Conservation (phyloP, 2,329 filamentous ascomycete species). For the Microthyrium microscopicum region DNA sequence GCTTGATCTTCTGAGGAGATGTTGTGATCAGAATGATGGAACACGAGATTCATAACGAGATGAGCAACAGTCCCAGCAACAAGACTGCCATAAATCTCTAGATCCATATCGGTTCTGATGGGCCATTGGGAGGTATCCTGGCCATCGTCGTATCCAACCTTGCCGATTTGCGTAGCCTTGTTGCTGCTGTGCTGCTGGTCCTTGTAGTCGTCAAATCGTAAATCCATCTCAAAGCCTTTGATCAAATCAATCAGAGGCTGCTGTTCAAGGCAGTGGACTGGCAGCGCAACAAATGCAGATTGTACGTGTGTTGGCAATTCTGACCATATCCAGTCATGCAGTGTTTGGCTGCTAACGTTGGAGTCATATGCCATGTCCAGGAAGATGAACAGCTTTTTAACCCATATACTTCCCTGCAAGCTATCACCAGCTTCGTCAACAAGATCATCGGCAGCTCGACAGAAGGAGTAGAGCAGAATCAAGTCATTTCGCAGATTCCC, state of each 20-base stretch:
- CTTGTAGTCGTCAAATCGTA: slow-evolving; percentile 31
- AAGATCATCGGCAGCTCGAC: slow-evolving; percentile 55
- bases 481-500: slow-evolving; percentile 52
- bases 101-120: slow-evolving; percentile 40
- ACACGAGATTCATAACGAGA: slow-evolving; percentile 49
- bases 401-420: slow-evolving; percentile 39
- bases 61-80: slow-evolving; percentile 60
- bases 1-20: background rate
- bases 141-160: no score
- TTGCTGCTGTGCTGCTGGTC: no score
- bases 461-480: slow-evolving; percentile 56
- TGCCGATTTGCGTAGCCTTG: no score
- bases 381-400: slow-evolving; percentile 40
- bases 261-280: slow-evolving; percentile 36
- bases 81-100: slow-evolving; percentile 46
- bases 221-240: slow-evolving; percentile 52
- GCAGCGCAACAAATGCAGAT: slow-evolving; percentile 43
- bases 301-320: slow-evolving; percentile 37
- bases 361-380: slow-evolving; percentile 35
- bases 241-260: slow-evolving; percentile 47
- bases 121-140: slow-evolving; percentile 29
- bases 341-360: slow-evolving; percentile 11
- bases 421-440: slow-evolving; percentile 45
- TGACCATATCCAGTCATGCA: slow-evolving; percentile 22
- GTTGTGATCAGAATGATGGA: slow-evolving; percentile 33